Evolutionary conservation across 257 asterid genomes (phyloP).

Genomic region (Penstemon barbatus): DNA sequence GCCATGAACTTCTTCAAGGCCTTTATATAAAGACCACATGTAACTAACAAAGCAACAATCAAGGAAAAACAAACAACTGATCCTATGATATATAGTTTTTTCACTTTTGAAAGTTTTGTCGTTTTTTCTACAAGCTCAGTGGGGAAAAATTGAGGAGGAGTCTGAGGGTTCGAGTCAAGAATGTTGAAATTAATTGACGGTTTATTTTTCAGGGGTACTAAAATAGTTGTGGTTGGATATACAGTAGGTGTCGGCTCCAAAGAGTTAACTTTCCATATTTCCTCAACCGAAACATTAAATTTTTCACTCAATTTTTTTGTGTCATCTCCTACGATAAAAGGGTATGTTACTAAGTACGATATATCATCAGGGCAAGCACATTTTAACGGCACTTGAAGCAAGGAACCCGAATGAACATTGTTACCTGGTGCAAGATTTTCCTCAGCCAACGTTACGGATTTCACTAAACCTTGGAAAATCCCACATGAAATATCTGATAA

Average conservation of each 20-base stretch:
- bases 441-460: slow-evolving; percentile 40
- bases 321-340: slow-evolving; percentile 48
- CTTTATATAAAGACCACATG: slow-evolving; percentile 44
- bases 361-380: slow-evolving; percentile 64
- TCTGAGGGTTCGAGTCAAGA: slow-evolving; percentile 47
- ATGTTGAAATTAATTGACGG: slow-evolving; percentile 49
- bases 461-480: slow-evolving; percentile 56
- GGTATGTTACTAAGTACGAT: slow-evolving; percentile 55
- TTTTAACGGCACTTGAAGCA: slow-evolving; percentile 50
- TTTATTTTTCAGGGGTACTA: slow-evolving; percentile 51
- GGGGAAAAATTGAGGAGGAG: slow-evolving; percentile 57
- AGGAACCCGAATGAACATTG: slow-evolving; percentile 33
- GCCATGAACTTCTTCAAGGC: slow-evolving; percentile 42
- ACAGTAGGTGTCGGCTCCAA: slow-evolving; percentile 49
- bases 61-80: slow-evolving; percentile 45
- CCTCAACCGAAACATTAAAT: slow-evolving; percentile 49
- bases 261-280: slow-evolving; percentile 48
- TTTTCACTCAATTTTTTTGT: slow-evolving; percentile 38
- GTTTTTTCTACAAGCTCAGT: slow-evolving; percentile 32
- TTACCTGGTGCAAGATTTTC: slow-evolving; percentile 23
- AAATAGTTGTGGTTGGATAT: slow-evolving; percentile 57
- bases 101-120: slow-evolving; percentile 20
- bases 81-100: slow-evolving; percentile 44
- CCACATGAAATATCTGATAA: slow-evolving; percentile 47
- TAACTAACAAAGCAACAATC: slow-evolving; percentile 34